Evolutionary conservation across 2,329 filamentous ascomycete species (phyloP), one percentile per base, ranked within the genome.

Genomic region (Sordariomycetes sp.): DNA sequence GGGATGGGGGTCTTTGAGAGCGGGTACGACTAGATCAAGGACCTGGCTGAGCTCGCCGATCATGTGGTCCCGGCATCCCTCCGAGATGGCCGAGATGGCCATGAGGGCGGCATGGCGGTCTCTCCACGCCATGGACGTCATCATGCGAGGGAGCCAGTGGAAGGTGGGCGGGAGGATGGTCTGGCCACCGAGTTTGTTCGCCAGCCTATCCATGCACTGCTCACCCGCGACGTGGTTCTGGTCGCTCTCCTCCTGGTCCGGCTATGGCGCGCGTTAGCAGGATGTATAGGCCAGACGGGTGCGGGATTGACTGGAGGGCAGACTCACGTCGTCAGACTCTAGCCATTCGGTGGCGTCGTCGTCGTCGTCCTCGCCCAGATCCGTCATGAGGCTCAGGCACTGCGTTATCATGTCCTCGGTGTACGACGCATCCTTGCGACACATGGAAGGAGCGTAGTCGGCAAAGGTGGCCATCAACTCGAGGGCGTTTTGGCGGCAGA

Each of bases 391-490:
- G 64, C 92, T 97, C 63, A 99, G 75, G 70, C 94, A 99, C 71
- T 99, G 94, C 1, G 91, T 97, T 62, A 99, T 95, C 94, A 99
- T 99, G 62, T 96, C 90, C 60, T 82, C 85, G 2, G 91, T 94
- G 72, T 95, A 99, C 12, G 84, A 86, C n/a, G 84, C 72, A 67
- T 99, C 92, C 69, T 96, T 96, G 68, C 87, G 89, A 76, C 94
- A 97, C 85, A 97, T 92, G 42, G 87, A 86, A 4, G 94, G 90
- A 1, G 90, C 88, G 65, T 92, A 94, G 67, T 99, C 94, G 62
- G 92, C 91, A 69, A 99, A 99, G 0, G 94, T 99, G 28, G 91
- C 91, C 89, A 99, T 96, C 58, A 99, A 80, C 70, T 99, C 94
- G 50, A 99, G 78, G 0, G 92, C 90, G 67, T 97, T 97, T 70